Percentiles rank a stretch among this genome's conserved stretches.
Evolutionary conservation across 805 yeast species (phyloP).

Genomic region (Starmerella vitae): DNA sequence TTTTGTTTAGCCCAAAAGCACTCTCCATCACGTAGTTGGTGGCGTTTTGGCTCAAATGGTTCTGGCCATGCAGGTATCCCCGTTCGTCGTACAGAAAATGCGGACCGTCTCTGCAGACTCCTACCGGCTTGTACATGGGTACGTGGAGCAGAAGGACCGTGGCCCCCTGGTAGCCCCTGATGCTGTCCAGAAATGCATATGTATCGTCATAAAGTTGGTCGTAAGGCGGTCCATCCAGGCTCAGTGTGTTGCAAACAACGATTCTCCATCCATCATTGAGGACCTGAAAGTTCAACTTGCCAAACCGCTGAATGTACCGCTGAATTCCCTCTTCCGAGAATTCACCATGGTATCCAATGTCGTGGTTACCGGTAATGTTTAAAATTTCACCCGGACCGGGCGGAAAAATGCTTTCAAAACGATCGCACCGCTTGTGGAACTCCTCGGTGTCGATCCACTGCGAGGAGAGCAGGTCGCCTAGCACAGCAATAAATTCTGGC

Average conservation of each 20-base stretch:
- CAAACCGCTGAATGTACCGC: constrained; percentile 60
- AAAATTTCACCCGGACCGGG: constrained; percentile 32
- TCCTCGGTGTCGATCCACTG: constrained; percentile 92
- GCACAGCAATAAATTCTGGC: constrained; percentile 73
- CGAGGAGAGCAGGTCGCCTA: constrained; percentile 86
- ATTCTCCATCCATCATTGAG: constrained; percentile 62
- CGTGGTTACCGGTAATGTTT: constrained; percentile 90
- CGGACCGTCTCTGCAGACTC: constrained; percentile 82
- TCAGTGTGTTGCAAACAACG: constrained; percentile 72
- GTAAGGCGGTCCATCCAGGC: constrained; percentile 80
- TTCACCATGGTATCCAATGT: constrained; percentile 90
- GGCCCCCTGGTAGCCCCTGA: constrained; percentile 56
- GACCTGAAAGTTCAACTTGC: constrained; percentile 65
- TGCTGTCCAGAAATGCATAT: constrained; percentile 55
- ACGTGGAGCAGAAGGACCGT: constrained; percentile 79
- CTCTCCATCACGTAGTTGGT: constrained; percentile 55
- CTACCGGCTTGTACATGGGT: constrained; percentile 71
- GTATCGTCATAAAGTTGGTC: constrained; percentile 53
- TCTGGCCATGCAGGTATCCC: constrained; percentile 61
- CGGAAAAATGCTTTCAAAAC: constrained; percentile 34
- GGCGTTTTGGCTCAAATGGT: constrained; percentile 58
- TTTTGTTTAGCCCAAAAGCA: constrained; percentile 48
- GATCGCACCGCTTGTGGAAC: constrained; percentile 60
- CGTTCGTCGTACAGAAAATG: constrained; percentile 45
- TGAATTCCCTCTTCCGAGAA: constrained; percentile 84